Conservation (phyloP, 78 protist species). For the Creolimax fragrantissima region DNA sequence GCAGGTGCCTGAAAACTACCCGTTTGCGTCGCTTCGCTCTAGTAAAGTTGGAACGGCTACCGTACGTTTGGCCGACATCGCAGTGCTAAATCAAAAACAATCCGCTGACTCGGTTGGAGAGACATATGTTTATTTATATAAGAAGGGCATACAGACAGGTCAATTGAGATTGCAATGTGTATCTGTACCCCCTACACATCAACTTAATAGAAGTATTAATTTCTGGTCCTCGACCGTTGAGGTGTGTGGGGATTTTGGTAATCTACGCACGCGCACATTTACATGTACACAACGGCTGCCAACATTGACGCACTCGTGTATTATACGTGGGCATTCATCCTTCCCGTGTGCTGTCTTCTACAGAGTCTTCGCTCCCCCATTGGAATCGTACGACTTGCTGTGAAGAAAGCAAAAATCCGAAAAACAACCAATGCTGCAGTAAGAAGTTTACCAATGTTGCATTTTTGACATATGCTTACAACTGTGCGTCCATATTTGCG, state of each 20-base stretch:
- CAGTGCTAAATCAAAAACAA: background rate
- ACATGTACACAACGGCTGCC: background rate
- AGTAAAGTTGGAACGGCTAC: background rate
- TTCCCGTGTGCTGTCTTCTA: background rate
- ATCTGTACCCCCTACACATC: background rate
- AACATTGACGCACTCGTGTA: background rate
- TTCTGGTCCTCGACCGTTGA: background rate
- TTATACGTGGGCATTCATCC: background rate
- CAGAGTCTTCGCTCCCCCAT: background rate
- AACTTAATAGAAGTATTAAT: background rate
- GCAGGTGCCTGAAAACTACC: background rate
- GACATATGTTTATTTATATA: background rate
- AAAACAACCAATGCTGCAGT: background rate
- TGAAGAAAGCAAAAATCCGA: background rate
- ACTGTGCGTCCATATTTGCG: too few species aligned
- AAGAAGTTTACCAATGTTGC: too few species aligned
- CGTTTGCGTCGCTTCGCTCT: background rate
- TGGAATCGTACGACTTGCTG: background rate
- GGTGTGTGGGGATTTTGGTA: background rate
- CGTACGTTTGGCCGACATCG: background rate
- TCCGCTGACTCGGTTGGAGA: background rate
- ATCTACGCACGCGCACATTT: background rate
- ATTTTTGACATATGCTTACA: too few species aligned
- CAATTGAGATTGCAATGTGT: background rate
- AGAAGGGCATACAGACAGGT: background rate